Percentiles rank a stretch among this genome's conserved stretches.
Evolutionary conservation across 192 early-diverging fungal species (phyloP).

Genomic region (Allomyces javanicus): DNA sequence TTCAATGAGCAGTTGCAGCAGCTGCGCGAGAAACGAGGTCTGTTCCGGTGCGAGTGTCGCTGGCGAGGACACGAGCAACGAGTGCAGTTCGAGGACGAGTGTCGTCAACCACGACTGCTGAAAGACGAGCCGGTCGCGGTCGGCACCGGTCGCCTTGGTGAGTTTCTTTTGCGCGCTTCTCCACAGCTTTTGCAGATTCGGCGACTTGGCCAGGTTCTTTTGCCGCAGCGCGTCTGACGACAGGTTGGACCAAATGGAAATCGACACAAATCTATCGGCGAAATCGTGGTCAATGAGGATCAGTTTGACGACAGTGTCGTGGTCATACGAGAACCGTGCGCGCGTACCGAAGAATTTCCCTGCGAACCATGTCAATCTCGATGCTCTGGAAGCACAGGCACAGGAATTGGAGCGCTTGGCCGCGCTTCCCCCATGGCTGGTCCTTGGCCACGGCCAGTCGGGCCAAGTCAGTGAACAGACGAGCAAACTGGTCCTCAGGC

Average conservation of each 20-base stretch:
- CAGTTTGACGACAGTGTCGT: neutral
- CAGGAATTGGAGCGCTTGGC: slow-evolving; percentile 27
- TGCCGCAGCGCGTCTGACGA: slow-evolving; percentile 25
- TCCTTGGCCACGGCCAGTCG: no score
- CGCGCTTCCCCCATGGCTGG: neutral
- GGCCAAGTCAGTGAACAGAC: no score
- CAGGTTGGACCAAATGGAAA: slow-evolving; percentile 58
- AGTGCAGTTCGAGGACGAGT: slow-evolving; percentile 20
- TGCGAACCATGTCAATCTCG: slow-evolving; percentile 54
- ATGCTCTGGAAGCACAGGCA: slow-evolving; percentile 67
- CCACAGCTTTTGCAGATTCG: slow-evolving; percentile 47
- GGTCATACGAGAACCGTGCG: neutral
- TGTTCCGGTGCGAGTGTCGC: slow-evolving; percentile 16
- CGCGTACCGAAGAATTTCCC: slow-evolving; percentile 44
- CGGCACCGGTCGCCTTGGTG: slow-evolving; percentile 19
- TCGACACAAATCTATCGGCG: slow-evolving; percentile 35
- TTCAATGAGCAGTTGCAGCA: slow-evolving; percentile 72
- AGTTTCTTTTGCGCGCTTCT: slow-evolving; percentile 34
- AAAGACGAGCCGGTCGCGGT: neutral
- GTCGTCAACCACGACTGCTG: neutral
- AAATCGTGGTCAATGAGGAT: neutral
- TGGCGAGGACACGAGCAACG: slow-evolving; percentile 17
- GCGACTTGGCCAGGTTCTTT: slow-evolving; percentile 31
- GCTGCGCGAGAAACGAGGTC: slow-evolving; percentile 42
- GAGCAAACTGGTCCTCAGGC: no score